Conservation (phyloP, 495 filamentous ascomycete genomes). For the Aspergillus sparsus region DNA sequence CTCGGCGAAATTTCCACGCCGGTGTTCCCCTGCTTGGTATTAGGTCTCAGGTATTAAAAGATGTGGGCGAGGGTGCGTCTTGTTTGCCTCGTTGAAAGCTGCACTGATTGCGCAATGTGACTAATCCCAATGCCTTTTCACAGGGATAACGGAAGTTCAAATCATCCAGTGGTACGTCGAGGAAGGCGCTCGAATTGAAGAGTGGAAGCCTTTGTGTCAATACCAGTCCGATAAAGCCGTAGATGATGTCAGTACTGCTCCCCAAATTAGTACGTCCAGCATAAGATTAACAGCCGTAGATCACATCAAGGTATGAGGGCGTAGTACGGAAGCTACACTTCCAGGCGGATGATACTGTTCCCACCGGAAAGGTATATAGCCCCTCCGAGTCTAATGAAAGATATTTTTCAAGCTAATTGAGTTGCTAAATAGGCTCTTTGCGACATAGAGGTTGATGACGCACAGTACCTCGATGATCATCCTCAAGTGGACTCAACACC, state of each 20-base stretch:
- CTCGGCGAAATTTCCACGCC: conserved; percentile 59
- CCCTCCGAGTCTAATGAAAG: neutral
- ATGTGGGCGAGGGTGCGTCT: conserved; percentile 88
- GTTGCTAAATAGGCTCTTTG: conserved; percentile 43
- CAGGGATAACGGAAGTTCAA: conserved; percentile 96
- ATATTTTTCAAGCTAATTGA: conserved; percentile 11
- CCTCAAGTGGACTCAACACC: conserved; percentile 37
- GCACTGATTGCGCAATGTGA: conserved; percentile 7
- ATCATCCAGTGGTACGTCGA: conserved; percentile 99
- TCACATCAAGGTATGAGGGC: conserved; percentile 91
- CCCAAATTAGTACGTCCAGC: conserved; percentile 2
- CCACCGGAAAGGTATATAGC: conserved; percentile 70
- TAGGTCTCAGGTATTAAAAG: conserved; percentile 87
- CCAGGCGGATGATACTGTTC: conserved; percentile 92
- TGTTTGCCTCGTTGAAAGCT: neutral
- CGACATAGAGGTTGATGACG: conserved; percentile 60
- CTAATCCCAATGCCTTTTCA: conserved; percentile 15
- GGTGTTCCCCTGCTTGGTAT: conserved; percentile 59
- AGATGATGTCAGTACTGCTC: conserved; percentile 64
- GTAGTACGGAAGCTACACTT: conserved; percentile 97
- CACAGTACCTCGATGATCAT: conserved; percentile 57
- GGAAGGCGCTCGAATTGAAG: conserved; percentile 91
- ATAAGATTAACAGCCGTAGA: conserved; percentile 47
- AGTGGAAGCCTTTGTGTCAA: conserved; percentile 97
- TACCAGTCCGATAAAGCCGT: conserved; percentile 98